Evolutionary conservation across 352 stramenopile species (phyloP).

Genomic region (Thalassiosira livingstoniorum): DNA sequence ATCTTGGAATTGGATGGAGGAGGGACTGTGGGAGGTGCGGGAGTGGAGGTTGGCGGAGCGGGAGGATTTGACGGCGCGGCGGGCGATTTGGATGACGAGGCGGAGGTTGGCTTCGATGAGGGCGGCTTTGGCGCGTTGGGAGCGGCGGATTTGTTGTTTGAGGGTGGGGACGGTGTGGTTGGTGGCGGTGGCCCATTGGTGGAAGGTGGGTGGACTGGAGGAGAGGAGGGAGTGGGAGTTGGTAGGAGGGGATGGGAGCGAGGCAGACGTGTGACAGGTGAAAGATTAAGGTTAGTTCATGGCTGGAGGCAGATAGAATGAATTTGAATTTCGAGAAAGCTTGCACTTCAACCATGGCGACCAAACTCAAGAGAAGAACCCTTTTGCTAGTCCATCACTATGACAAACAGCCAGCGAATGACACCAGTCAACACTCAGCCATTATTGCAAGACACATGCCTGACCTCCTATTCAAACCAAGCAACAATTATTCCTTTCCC

Average conservation of each 20-base stretch:
- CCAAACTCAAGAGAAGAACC: too few species aligned
- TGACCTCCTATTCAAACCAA: too few species aligned
- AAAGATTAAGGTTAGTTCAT: too few species aligned
- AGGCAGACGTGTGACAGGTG: constrained; percentile 14
- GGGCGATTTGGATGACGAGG: constrained; percentile 85
- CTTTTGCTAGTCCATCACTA: background rate
- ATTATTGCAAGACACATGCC: too few species aligned
- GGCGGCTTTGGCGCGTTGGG: constrained; percentile 72
- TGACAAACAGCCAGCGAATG: background rate
- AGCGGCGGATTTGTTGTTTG: constrained; percentile 72
- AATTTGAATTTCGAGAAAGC: too few species aligned
- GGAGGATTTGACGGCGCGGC: constrained; percentile 76
- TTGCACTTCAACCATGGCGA: too few species aligned
- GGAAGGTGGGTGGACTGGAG: constrained; percentile 63
- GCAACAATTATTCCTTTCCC: too few species aligned
- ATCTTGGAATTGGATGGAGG: constrained; percentile 81
- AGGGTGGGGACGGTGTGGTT: constrained; percentile 59
- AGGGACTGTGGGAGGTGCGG: constrained; percentile 7
- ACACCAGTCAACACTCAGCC: background rate
- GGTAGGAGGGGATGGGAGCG: background rate
- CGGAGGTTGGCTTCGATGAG: constrained; percentile 85
- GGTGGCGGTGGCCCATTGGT: constrained; percentile 59
- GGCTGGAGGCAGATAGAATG: too few species aligned
- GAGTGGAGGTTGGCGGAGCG: constrained; percentile 33
- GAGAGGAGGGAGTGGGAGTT: background rate